Base-by-base conservation (phyloP, 2,329 filamentous ascomycete species). In the Rutstroemia sp. region DNA sequence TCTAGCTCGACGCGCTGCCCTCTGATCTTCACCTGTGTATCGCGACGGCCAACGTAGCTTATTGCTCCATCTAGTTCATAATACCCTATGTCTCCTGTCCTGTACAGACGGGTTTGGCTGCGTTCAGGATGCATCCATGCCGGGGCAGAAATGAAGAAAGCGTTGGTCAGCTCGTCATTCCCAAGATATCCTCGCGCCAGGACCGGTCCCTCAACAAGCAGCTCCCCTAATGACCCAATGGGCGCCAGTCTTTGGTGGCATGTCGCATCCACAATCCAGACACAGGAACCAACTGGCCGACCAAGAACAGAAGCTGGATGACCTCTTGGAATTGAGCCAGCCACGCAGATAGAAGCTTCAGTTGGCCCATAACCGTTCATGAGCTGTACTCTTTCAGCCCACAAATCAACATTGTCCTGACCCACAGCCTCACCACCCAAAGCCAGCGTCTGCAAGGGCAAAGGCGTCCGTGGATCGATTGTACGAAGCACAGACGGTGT, bases 1-100 rank as follows among this genome's bases (percentile, higher is more conserved):
- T 72, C 75, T 51, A 83, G 72, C 69, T 83, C 87, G 52, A 86
- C 77, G 56, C 84, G 73, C 61, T 81, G 84, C 23, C 87, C 87
- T 10, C 78, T 74, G 21, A 87, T 71, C 69, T 88, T 88, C 56
- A 86, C 78, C 67, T 84, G 83, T 17, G 78, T 78, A 63, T 87
- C 84, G 60, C 82, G 84, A 50, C 85, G 76, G 9, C 83, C 82
- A 34, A 84, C 72, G 59, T 80, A 83, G 14, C 75, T 67, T 46
- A 85, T 75, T 2, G 73, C 73, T 19, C 64, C 68, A 50, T 83
- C 76, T 0, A 49, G 19, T 2, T 70, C 65, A 55, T 83, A 81
- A 19, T 72, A 72, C 0, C 78, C 81, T 0, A 84, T 68, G 58
- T 85, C 82, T 0, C 82, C 82, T 0, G 82, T 84, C 63, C 78